phyloP scores from a whole-genome alignment of 2,329 filamentous ascomycete genomes.

The Plenodomus lindquistii region DNA sequence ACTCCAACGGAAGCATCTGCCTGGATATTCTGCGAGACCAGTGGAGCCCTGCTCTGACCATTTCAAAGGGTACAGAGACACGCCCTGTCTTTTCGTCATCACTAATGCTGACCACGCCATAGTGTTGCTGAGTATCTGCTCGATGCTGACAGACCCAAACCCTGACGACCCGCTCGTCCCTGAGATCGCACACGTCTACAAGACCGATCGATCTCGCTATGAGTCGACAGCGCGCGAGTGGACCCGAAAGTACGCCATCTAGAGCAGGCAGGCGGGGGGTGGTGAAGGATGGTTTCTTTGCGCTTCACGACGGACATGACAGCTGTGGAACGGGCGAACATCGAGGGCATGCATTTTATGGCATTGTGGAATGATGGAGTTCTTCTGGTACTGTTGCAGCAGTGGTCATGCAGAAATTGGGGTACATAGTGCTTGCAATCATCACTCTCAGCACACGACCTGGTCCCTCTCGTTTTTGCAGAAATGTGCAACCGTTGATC shows the following conservation, averaged over 20 bases:
- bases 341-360: constrained; percentile 27
- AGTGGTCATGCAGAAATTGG: constrained; percentile 33
- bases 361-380: constrained; percentile 36
- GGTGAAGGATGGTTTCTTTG: constrained; percentile 26
- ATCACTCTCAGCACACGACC: constrained; percentile 33
- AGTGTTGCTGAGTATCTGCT: constrained; percentile 99
- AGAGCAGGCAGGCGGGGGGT: constrained; percentile 32
- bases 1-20: constrained; percentile 99
- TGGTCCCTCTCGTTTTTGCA: constrained; percentile 14
- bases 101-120: constrained; percentile 6
- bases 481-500: no score
- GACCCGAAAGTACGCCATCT: constrained; percentile 99
- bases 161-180: constrained; percentile 98
- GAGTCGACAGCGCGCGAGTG: constrained; percentile 96
- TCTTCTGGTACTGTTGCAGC: constrained; percentile 30
- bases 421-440: constrained; percentile 39
- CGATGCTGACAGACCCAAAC: constrained; percentile 99
- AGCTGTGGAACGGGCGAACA: constrained; percentile 21
- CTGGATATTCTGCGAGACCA: constrained; percentile 98
- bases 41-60: constrained; percentile 98
- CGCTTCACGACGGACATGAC: constrained; percentile 29
- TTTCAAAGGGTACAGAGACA: constrained; percentile 81
- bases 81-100: background rate
- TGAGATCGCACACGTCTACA: constrained; percentile 99
- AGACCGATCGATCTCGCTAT: constrained; percentile 94